Base-by-base conservation (phyloP, 345 rosid genomes). In the Brassica nigra region DNA sequence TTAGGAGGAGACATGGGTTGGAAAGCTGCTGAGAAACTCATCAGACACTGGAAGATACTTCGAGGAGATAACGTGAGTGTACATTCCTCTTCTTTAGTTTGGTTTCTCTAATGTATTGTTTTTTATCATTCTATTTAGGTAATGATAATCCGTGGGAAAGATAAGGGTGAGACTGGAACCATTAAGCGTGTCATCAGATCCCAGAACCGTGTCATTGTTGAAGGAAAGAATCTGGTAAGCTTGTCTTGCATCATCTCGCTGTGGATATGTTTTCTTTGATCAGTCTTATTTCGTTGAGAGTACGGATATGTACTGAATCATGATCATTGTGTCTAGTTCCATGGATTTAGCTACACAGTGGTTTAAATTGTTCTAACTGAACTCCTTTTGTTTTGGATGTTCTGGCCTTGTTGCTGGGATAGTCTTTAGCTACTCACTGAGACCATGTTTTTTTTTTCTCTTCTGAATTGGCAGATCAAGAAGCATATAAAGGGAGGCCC, bases 21-120 rank as follows among this genome's bases (percentile, higher is more conserved):
- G 99, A 93, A 95, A 84, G 98, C 99, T 30, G 99, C 99, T 64
- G 94, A 93, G 87, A 95, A 91, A 74, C 96, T 95, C 54, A 91
- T 95, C 74, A 86, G 91, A 86, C 95, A 95, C 86, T 95, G 99
- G 99, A 95, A 90, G 86, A 47, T 95, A 64, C 91, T 95, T 23
- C 85, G 97, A 75, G 99, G 99, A 59, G 99, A 95, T 78, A 90
- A 91, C 83, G 98, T 95, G 81, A 86, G 91, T 12, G n/a, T 36
- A 37, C 42, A 2, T 3, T 37, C 42, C 10, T 7, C 7, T 33
- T 33, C 37, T 33, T n/a, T n/a, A n/a, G n/a, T n/a, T n/a, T n/a
- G n/a, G n/a, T n/a, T n/a, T n/a, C n/a, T n/a, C n/a, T n/a, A n/a
- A n/a, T n/a, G n/a, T n/a, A n/a, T n/a, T n/a, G n/a, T n/a, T n/a